Conservation (phyloP, 2,329 filamentous ascomycete species). For the Cladophialophora carrionii region DNA sequence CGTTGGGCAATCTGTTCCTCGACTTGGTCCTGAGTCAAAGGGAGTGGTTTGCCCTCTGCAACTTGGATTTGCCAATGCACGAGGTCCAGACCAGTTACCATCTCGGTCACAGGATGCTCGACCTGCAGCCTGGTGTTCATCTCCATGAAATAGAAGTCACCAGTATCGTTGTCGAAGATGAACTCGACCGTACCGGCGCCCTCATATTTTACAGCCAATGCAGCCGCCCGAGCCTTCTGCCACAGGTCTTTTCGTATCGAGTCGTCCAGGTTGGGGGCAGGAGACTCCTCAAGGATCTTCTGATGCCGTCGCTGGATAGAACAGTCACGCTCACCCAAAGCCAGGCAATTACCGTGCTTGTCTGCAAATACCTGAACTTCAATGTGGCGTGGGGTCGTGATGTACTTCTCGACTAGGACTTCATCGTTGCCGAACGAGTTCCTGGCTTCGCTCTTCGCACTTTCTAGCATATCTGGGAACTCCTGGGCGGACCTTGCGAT, state of each 20-base stretch:
- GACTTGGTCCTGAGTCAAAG: constrained; percentile 67
- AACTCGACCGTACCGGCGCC: constrained; percentile 70
- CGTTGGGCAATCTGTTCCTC: constrained; percentile 69
- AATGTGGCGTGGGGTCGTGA: constrained; percentile 67
- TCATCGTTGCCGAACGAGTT: constrained; percentile 68
- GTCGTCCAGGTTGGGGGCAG: constrained; percentile 64
- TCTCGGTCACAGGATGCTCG: constrained; percentile 91
- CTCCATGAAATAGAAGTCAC: constrained; percentile 71
- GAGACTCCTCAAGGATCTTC: constrained; percentile 69
- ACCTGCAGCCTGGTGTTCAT: constrained; percentile 87
- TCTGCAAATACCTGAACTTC: constrained; percentile 71
- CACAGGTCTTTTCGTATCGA: constrained; percentile 65
- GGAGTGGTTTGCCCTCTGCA: constrained; percentile 70
- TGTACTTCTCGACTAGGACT: constrained; percentile 71
- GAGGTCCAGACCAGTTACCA: constrained; percentile 74
- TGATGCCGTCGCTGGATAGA: constrained; percentile 68
- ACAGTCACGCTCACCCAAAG: constrained; percentile 67
- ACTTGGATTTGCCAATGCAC: constrained; percentile 96
- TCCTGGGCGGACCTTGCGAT: constrained; percentile 62
- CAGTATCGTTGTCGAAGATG: constrained; percentile 69
- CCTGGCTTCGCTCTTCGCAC: constrained; percentile 65
- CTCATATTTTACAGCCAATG: constrained; percentile 66
- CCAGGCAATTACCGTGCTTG: constrained; percentile 66
- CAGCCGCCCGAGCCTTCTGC: constrained; percentile 66
- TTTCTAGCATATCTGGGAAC: constrained; percentile 64